Percentiles rank a stretch among this genome's conserved stretches.
These are phyloP conservation scores for Penicillium sp. DNA, from an alignment of 2,329 filamentous ascomycete genomes.

Conservation along the genomic window DNA sequence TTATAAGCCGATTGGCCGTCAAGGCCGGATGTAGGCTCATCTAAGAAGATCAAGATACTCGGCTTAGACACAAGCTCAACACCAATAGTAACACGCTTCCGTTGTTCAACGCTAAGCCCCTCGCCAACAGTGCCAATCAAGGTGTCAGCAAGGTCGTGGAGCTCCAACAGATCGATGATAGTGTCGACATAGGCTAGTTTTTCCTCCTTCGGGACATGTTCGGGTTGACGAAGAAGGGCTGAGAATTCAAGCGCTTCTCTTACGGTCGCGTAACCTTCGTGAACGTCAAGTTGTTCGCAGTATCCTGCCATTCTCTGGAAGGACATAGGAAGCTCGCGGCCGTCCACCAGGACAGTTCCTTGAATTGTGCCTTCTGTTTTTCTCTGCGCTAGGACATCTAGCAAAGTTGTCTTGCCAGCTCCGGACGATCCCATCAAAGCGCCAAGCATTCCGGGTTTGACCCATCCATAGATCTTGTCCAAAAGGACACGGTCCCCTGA, in stretches of 20 bases:
- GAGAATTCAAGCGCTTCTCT: constrained; percentile 67
- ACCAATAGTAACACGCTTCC: constrained; percentile 69
- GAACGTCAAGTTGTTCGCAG: constrained; percentile 68
- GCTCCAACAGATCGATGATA: constrained; percentile 63
- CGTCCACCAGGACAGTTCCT: constrained; percentile 68
- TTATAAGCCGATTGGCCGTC: constrained; percentile 67
- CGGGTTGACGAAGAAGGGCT: constrained; percentile 60
- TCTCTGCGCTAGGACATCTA: constrained; percentile 73
- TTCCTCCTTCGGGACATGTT: constrained; percentile 53
- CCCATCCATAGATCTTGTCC: constrained; percentile 71
- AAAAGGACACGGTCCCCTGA: constrained; percentile 58
- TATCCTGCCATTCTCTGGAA: constrained; percentile 70
- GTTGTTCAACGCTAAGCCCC: constrained; percentile 62
- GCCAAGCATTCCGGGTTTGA: constrained; percentile 73
- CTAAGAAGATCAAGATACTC: constrained; percentile 66
- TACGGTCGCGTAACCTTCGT: constrained; percentile 65
- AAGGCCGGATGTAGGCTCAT: constrained; percentile 69
- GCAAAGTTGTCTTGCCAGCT: constrained; percentile 72
- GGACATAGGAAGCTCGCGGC: constrained; percentile 57
- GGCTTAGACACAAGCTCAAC: constrained; percentile 71
- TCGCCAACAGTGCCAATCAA: constrained; percentile 51
- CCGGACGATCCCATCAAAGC: constrained; percentile 77
- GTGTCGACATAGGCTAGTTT: constrained; percentile 66
- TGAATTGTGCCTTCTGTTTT: constrained; percentile 63
- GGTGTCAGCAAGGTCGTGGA: constrained; percentile 64